phyloP scores from a whole-genome alignment of 2,329 filamentous ascomycete species.

The Aureobasidium mangrovei region DNA sequence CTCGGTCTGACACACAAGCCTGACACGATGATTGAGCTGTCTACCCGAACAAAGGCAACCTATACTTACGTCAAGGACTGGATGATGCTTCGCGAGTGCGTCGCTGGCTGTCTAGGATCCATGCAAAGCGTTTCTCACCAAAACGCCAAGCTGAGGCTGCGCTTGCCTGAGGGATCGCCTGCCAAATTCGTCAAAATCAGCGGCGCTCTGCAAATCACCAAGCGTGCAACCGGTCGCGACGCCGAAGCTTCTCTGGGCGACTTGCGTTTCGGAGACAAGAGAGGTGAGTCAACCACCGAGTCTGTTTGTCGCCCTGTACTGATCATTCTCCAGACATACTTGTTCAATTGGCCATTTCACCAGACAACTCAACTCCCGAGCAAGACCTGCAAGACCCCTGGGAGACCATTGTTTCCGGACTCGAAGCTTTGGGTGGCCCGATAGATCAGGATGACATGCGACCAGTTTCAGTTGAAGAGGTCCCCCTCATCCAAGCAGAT shows the following conservation, averaged over 20 bases:
- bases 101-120: conserved; percentile 84
- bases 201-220: conserved; percentile 90
- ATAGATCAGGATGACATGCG: conserved; percentile 80
- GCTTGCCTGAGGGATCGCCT: conserved; percentile 87
- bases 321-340: conserved; percentile 46
- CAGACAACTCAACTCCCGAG: conserved; percentile 75
- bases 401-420: conserved; percentile 92
- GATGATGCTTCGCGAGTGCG: conserved; percentile 98
- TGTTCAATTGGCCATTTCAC: conserved; percentile 85
- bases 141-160: conserved; percentile 91
- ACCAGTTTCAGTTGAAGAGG: conserved; percentile 79
- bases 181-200: conserved; percentile 99
- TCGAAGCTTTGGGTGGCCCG: conserved; percentile 85
- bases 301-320: neutral
- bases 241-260: conserved; percentile 89
- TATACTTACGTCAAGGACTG: conserved; percentile 99
- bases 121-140: conserved; percentile 95
- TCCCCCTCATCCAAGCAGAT: conserved; percentile 91
- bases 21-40: conserved; percentile 97
- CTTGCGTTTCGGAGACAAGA: conserved; percentile 88
- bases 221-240: conserved; percentile 87
- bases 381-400: conserved; percentile 86
- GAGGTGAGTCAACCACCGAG: conserved; percentile 42
- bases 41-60: conserved; percentile 87
- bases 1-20: conserved; percentile 95